phyloP scores from a whole-genome alignment of 148 eudicot genomes.

The Vaccinium corymbosum region DNA sequence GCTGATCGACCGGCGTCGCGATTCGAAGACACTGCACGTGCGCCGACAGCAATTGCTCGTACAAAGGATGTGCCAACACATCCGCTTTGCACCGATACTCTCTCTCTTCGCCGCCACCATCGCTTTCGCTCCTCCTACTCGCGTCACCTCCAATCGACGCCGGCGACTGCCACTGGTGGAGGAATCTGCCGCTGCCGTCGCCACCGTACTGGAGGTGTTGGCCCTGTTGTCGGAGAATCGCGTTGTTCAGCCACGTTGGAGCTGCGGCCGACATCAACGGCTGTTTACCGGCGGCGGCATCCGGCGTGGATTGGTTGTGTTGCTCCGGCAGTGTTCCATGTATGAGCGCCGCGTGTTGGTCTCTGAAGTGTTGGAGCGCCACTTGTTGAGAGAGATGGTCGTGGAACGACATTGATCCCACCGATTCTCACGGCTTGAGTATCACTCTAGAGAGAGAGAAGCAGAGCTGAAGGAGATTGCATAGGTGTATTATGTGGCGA shows the following conservation, averaged over 20 bases:
- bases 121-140: slow-evolving; percentile 10
- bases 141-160: slow-evolving; percentile 14
- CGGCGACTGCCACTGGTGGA: slow-evolving; percentile 36
- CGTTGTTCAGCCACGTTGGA: slow-evolving; percentile 55
- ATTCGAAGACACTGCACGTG: slow-evolving; percentile 78
- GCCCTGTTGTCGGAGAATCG: slow-evolving; percentile 33
- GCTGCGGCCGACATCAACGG: slow-evolving; percentile 7
- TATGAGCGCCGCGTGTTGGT: slow-evolving; percentile 19
- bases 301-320: slow-evolving; percentile 18
- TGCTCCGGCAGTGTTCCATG: slow-evolving; percentile 12
- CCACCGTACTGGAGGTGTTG: not conserved
- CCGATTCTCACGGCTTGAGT: not conserved
- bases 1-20: slow-evolving; percentile 90
- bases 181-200: slow-evolving; percentile 25
- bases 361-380: slow-evolving; percentile 30
- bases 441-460: slow-evolving; percentile 13
- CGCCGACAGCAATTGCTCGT: slow-evolving; percentile 78
- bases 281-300: slow-evolving; percentile 11
- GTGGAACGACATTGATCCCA: slow-evolving; percentile 29
- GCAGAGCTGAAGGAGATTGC: slow-evolving; percentile 6
- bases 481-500: not conserved
- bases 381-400: slow-evolving; percentile 28
- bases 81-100: slow-evolving; percentile 69
- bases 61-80: slow-evolving; percentile 63
- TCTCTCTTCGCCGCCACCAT: slow-evolving; percentile 23